Percentiles rank a stretch among this genome's conserved stretches.
These are phyloP conservation scores for Withania somnifera DNA, from an alignment of 305 asterid genomes.

Conservation along the genomic window DNA sequence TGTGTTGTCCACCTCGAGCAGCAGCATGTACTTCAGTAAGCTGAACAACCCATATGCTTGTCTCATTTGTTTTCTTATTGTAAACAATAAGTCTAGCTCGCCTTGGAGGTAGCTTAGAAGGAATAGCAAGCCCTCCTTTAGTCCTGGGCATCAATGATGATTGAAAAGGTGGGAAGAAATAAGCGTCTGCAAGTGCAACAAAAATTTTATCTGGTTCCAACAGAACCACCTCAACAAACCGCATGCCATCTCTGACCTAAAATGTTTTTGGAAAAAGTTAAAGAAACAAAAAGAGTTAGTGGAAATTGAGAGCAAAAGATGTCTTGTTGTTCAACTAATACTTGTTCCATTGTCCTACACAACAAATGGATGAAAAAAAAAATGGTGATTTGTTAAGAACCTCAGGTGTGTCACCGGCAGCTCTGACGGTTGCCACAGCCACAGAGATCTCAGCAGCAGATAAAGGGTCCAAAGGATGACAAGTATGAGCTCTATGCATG, in stretches of 20 bases:
- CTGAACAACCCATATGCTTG: conserved; percentile 92
- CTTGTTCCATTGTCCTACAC: background rate
- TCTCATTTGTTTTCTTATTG: conserved; percentile 84
- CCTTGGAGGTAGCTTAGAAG: conserved; percentile 86
- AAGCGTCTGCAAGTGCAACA: conserved; percentile 92
- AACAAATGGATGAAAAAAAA: background rate
- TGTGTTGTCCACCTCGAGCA: conserved; percentile 92
- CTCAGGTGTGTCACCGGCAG: conserved; percentile 90
- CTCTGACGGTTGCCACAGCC: conserved; percentile 75
- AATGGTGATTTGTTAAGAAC: conserved; percentile 15
- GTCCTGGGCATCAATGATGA: conserved; percentile 72
- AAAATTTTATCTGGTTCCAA: conserved; percentile 84
- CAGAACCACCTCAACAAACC: conserved; percentile 83
- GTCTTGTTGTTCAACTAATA: background rate
- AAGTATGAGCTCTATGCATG: conserved; percentile 57
- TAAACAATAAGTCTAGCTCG: conserved; percentile 80
- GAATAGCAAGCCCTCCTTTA: conserved; percentile 75
- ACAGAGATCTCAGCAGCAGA: conserved; percentile 70
- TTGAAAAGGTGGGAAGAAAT: conserved; percentile 95
- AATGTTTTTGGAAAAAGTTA: background rate
- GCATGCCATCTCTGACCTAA: conserved; percentile 92
- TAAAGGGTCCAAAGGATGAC: conserved; percentile 78
- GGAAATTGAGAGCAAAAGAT: background rate
- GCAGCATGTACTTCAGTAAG: conserved; percentile 90
- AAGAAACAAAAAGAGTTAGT: background rate